Evolutionary conservation across 345 rosid genomes (phyloP).

Genomic region (Citrus inodora): DNA sequence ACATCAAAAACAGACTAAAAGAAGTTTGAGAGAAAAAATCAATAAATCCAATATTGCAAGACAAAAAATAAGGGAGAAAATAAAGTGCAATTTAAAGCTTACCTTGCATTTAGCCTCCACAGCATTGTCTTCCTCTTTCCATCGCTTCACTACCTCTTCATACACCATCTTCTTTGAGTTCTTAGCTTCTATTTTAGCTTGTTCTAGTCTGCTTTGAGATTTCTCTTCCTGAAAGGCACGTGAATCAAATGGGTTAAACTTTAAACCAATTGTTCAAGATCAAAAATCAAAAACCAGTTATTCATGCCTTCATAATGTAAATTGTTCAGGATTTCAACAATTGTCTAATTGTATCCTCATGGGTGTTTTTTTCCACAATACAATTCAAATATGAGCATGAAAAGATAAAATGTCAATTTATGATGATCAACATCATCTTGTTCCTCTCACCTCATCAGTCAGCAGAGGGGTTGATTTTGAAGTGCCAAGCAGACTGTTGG

Average conservation of each 20-base stretch:
- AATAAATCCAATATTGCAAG: neutral
- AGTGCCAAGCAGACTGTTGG: conserved; percentile 36
- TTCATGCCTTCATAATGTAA: neutral
- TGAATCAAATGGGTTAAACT: conserved; percentile 6
- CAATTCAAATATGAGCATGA: neutral
- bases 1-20: neutral
- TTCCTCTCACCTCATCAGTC: conserved; percentile 46
- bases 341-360: neutral
- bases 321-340: conserved; percentile 1
- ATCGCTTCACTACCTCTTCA: conserved; percentile 41
- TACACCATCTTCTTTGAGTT: conserved; percentile 37
- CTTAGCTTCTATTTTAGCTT: conserved; percentile 33
- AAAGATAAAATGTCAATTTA: neutral
- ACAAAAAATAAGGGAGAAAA: conserved; percentile 5
- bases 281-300: neutral
- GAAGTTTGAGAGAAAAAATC: neutral
- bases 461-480: conserved; percentile 20
- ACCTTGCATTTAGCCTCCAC: conserved; percentile 77
- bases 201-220: conserved; percentile 41
- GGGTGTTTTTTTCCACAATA: neutral
- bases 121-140: conserved; percentile 66
- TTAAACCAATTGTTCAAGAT: neutral
- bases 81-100: conserved; percentile 2
- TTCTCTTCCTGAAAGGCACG: conserved; percentile 49
- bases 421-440: neutral